Evolutionary conservation across 805 yeast genomes (phyloP), one percentile per base, ranked within the genome.

Genomic region (Candida lessepsii): DNA sequence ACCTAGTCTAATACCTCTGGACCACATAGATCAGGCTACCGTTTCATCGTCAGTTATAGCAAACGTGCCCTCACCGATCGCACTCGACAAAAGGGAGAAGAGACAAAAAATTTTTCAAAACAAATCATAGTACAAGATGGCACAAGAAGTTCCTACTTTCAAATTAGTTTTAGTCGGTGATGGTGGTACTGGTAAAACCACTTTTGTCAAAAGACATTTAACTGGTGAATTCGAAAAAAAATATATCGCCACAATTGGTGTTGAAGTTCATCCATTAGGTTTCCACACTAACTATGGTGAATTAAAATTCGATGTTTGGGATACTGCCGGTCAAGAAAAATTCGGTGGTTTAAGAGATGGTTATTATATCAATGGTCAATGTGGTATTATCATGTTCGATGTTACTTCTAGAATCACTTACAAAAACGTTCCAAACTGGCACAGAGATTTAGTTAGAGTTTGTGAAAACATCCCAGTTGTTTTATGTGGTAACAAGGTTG

Each of bases 121-220:
- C 29, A 33, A 16, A 40, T 21, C 31, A 28, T 24, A 20, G 23
- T 9, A 9, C 27, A 40, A 45, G 51, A 81, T 82, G 86, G 80
- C 86, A 58, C 73, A 72, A 60, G 83, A 81, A 76, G 95, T 89
- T 70, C 98, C 99, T 57, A 87, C 96, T 54, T 93, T 93, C 74
- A 93, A 93, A 78, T 82, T 93, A 70, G 99, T 93, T 60, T 83
- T 93, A 63, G 99, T 93, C 73, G 99, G 99, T 69, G 99, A 93
- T 67, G 99, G 99, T 80, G 99, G 99, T 82, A 93, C 99, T 71
- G 99, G 99, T 76, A 93, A 93, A 73, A 93, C 99, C 78, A 93
- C 99, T 45, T 93, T 93, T 60, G 99, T 93, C 70, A 93, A 95
- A 80, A 90, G 99, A 80, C 99, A 93, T 74, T 82, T 90, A 72